A percentile compares a stretch with the other conserved stretches of the same genome.
phyloP scores from a whole-genome alignment of 345 rosid species.

The Nasturtium officinale region DNA sequence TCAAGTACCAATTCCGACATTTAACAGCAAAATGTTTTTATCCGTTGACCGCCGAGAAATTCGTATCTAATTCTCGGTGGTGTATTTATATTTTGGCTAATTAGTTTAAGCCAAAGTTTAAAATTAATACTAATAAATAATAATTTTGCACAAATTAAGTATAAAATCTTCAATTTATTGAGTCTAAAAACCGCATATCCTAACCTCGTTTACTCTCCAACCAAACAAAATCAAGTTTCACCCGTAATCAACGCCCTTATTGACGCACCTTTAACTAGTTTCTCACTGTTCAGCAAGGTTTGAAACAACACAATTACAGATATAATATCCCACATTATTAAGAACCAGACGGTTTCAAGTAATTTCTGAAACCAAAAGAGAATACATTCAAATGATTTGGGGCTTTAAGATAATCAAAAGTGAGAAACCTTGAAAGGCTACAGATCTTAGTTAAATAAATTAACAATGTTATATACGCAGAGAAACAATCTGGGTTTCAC shows the following conservation, averaged over 20 bases:
- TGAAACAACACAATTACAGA: background rate
- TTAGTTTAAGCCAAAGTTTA: background rate
- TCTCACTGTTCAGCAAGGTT: background rate
- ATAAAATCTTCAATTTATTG: background rate
- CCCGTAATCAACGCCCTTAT: background rate
- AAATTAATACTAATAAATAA: background rate
- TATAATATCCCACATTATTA: background rate
- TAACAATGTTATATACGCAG: slow-evolving; percentile 40
- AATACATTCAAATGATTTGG: slow-evolving; percentile 2
- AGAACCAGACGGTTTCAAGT: background rate
- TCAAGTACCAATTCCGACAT: slow-evolving; percentile 18
- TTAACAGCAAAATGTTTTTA: background rate
- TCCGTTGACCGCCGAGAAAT: slow-evolving; percentile 39
- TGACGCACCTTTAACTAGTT: background rate
- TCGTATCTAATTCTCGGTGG: slow-evolving; percentile 35
- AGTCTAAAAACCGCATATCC: background rate
- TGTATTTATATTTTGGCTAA: slow-evolving; percentile 3
- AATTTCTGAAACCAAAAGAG: background rate
- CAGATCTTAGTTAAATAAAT: slow-evolving; percentile 11
- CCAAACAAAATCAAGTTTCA: background rate
- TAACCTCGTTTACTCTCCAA: background rate
- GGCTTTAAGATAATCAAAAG: background rate
- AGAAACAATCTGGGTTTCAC: slow-evolving; percentile 37
- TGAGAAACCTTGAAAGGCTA: background rate
- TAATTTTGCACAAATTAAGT: background rate